A percentile compares a stretch with the other conserved stretches of the same genome.
Conservation (phyloP, 2,329 filamentous ascomycete genomes). For the Trichoderma polysporum region DNA sequence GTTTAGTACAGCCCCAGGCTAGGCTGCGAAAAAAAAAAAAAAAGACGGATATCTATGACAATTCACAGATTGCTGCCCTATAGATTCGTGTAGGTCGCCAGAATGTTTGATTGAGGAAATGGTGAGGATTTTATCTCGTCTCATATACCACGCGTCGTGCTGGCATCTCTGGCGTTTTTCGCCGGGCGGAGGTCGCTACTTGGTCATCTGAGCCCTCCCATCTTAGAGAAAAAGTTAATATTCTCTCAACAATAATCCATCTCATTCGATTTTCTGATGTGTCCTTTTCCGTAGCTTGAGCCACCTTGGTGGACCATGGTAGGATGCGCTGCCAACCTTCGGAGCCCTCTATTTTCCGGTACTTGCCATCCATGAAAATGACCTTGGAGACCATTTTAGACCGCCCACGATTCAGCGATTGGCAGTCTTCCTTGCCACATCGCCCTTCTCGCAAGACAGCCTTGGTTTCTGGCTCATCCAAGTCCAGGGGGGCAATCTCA, state of each 20-base stretch:
- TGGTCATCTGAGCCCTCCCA: conserved; percentile 36
- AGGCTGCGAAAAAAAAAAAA: too few species aligned
- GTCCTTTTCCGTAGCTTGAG: conserved; percentile 29
- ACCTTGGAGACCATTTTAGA: conserved; percentile 42
- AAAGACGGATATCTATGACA: background rate
- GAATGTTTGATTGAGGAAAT: background rate
- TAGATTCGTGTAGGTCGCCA: background rate
- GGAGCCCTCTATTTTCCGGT: conserved; percentile 29
- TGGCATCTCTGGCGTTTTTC: conserved; percentile 19
- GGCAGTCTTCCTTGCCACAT: conserved; percentile 38
- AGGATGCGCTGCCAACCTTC: conserved; percentile 35
- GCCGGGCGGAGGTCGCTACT: conserved; percentile 23
- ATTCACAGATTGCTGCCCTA: background rate
- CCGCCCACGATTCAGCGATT: conserved; percentile 36
- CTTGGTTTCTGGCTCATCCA: conserved; percentile 37
- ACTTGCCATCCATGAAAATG: conserved; percentile 37
- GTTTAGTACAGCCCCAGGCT: background rate
- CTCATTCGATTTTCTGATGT: conserved; percentile 37
- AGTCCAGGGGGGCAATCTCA: conserved; percentile 38
- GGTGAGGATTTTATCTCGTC: conserved; percentile 6
- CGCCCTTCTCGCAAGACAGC: conserved; percentile 37
- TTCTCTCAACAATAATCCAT: conserved; percentile 41
- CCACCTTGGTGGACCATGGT: conserved; percentile 34
- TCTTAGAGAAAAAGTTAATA: conserved; percentile 38
- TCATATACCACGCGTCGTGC: background rate